Evolutionary conservation across 2,329 filamentous ascomycete genomes (phyloP).

Genomic region (Lachnellula cervina): DNA sequence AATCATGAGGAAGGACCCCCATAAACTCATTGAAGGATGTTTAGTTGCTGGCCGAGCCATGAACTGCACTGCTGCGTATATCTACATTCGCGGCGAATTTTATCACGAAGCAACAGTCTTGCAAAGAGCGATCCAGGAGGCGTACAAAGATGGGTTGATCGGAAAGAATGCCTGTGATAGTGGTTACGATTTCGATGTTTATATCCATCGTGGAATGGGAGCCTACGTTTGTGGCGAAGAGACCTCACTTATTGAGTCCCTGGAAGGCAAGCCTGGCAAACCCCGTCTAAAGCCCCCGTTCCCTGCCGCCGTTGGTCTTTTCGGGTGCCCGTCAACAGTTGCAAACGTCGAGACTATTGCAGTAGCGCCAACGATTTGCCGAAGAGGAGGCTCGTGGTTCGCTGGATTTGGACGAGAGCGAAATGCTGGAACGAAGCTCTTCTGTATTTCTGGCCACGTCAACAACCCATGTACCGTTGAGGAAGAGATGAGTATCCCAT

Average conservation of each 20-base stretch:
- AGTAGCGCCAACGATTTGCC: constrained; percentile 91
- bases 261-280: constrained; percentile 98
- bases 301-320: constrained; percentile 93
- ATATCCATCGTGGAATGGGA: constrained; percentile 91
- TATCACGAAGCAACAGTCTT: constrained; percentile 91
- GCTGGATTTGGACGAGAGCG: constrained; percentile 89
- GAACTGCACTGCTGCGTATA: constrained; percentile 98
- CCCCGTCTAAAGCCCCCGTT: constrained; percentile 98
- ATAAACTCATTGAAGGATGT: constrained; percentile 98
- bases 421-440: constrained; percentile 96
- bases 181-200: constrained; percentile 97
- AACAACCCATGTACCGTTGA: constrained; percentile 98
- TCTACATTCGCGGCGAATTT: constrained; percentile 99
- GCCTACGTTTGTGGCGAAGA: constrained; percentile 98
- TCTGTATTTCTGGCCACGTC: constrained; percentile 96
- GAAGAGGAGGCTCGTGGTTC: constrained; percentile 90
- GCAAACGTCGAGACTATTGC: constrained; percentile 97
- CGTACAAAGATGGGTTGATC: constrained; percentile 88
- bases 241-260: constrained; percentile 94
- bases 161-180: constrained; percentile 97
- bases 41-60: constrained; percentile 93
- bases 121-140: constrained; percentile 94
- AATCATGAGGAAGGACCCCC: constrained; percentile 99
- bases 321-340: constrained; percentile 96
- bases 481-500: constrained; percentile 98